These are phyloP conservation scores for Eucalyptus urophylla DNA, from an alignment of 345 rosid species.

Conservation along the genomic window DNA sequence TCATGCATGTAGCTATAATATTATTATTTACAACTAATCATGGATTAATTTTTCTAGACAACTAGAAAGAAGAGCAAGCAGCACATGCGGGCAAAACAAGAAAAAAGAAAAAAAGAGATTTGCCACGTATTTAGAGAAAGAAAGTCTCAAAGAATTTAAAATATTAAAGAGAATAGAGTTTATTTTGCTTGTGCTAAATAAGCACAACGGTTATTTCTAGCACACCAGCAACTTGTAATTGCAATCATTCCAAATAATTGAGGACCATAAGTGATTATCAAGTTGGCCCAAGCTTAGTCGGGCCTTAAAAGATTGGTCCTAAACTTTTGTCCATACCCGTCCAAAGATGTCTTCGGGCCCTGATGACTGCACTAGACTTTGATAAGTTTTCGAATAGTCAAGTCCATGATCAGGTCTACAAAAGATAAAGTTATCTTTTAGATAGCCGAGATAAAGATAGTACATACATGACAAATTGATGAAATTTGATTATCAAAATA, in stretches of 20 bases:
- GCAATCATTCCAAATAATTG: not conserved
- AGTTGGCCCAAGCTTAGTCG: not conserved
- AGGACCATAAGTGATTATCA: not conserved
- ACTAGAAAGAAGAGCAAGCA: not conserved
- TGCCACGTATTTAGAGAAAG: not conserved
- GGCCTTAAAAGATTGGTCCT: not conserved
- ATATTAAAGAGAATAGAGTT: not conserved
- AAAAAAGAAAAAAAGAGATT: not conserved
- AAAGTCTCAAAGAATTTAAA: not conserved
- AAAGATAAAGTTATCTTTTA: not conserved
- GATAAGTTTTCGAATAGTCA: not conserved
- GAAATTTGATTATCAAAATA: not conserved
- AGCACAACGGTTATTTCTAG: not conserved
- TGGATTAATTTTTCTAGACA: not conserved
- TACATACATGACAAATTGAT: not conserved
- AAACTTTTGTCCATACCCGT: not conserved
- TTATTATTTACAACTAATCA: not conserved
- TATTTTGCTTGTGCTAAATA: not conserved
- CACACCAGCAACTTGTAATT: not conserved
- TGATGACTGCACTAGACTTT: no score
- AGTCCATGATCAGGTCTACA: not conserved
- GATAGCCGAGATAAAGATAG: rapidly evolving
- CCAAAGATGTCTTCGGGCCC: not conserved
- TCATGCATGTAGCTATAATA: not conserved
- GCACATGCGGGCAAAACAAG: not conserved